Evolutionary conservation across 139 green algal species (phyloP).

Genomic region (Pycnococcus provasolii): DNA sequence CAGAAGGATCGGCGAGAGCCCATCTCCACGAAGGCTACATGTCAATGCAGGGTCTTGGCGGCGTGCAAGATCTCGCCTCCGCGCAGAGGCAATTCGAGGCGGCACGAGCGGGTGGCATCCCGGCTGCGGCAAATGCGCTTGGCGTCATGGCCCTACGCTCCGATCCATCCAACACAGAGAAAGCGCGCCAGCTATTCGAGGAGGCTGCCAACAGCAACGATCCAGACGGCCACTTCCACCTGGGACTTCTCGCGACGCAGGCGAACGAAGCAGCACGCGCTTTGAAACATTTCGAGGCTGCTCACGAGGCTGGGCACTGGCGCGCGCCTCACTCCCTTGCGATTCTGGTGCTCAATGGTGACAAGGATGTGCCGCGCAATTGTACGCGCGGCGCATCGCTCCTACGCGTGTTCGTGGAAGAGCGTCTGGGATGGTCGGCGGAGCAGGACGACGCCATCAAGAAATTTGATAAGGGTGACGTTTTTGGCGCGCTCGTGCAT

Average conservation of each 20-base stretch:
- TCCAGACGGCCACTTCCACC: slow-evolving; percentile 16
- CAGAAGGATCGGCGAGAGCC: no score
- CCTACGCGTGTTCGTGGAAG: slow-evolving; percentile 9
- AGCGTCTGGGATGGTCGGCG: slow-evolving; percentile 6
- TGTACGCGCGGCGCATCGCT: neutral
- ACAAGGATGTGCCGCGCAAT: neutral
- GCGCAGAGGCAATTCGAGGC: slow-evolving; percentile 30
- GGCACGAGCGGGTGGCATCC: slow-evolving; percentile 27
- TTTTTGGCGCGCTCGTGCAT: neutral
- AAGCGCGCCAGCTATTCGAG: slow-evolving; percentile 31
- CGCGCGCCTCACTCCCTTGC: slow-evolving; percentile 12
- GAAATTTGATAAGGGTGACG: neutral
- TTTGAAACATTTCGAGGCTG: neutral
- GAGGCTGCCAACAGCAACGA: slow-evolving; percentile 7
- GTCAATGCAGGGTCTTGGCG: slow-evolving; percentile 33
- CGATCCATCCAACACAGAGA: slow-evolving; percentile 25
- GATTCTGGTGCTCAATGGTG: neutral
- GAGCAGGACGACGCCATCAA: slow-evolving; percentile 4
- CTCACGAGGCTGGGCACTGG: slow-evolving; percentile 21
- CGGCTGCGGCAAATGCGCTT: slow-evolving; percentile 34
- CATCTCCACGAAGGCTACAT: slow-evolving; percentile 43
- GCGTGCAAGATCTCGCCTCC: slow-evolving; percentile 22
- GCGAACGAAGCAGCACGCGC: neutral
- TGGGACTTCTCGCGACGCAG: slow-evolving; percentile 2
- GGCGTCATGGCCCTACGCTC: slow-evolving; percentile 34